These are phyloP conservation scores for Pleurotus citrinopileatus DNA, from an alignment of 768 basidiomycete species.

Conservation along the genomic window DNA sequence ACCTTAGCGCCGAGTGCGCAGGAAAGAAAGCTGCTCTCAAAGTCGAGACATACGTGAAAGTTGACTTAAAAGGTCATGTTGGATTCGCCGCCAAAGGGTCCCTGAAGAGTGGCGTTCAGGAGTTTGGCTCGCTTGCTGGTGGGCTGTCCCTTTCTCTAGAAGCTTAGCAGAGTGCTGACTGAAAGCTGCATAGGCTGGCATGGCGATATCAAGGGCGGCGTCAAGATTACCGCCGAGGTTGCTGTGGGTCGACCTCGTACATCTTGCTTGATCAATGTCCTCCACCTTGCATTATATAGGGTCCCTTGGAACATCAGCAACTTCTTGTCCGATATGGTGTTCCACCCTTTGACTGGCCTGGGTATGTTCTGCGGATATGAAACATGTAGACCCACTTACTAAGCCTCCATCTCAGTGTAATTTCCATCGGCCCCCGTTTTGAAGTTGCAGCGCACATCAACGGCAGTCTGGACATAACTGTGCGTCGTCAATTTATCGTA, in stretches of 20 bases:
- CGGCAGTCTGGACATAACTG: not conserved
- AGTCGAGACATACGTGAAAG: not conserved
- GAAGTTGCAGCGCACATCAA: conserved; percentile 4
- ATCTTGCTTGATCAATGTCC: not conserved
- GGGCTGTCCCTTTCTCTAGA: not conserved
- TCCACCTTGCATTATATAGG: not conserved
- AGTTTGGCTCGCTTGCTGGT: conserved; percentile 6
- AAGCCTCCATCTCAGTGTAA: not conserved
- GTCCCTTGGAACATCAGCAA: conserved; percentile 1
- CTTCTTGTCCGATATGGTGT: conserved; percentile 5
- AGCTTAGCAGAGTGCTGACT: not conserved
- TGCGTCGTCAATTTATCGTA: not conserved
- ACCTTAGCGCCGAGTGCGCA: conserved; percentile 1
- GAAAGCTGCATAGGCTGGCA: not conserved
- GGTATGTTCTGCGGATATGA: not conserved
- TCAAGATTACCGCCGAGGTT: conserved; percentile 1
- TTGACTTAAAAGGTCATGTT: conserved; percentile 1
- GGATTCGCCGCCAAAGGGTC: conserved; percentile 6
- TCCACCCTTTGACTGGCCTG: conserved; percentile 8
- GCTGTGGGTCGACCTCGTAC: not conserved
- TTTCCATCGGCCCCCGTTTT: conserved; percentile 4
- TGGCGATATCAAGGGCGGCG: not conserved
- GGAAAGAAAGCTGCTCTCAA: conserved; percentile 1
- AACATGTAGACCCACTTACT: not conserved
- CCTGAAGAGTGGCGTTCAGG: not conserved